Evolutionary conservation across 2,329 filamentous ascomycete species (phyloP), one percentile per base, ranked within the genome.

Genomic region (Furcasterigmium furcatum): DNA sequence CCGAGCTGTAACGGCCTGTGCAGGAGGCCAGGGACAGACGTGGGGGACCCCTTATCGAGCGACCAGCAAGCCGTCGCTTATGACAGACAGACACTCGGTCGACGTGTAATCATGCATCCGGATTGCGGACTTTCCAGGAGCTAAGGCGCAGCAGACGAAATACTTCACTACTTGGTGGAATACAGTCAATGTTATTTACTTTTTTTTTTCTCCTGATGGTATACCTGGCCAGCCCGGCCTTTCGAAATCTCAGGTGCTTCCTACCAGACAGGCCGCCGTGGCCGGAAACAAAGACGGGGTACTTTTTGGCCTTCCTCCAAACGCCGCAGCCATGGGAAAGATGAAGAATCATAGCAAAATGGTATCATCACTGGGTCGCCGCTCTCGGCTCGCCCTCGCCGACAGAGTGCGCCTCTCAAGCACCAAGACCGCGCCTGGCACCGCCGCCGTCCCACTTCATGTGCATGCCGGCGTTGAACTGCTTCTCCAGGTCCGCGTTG

Each of bases 401-500:
- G 16, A 36, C 38, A 46, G n/a, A 16, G 24, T 47, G 47, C 38
- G 51, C 38, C 18, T 16, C 12, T 39, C 8, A 39, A 9, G 76
- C 77, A 18, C 78, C 78, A 10, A 82, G 67, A 3, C 79, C 79
- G 39, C 67, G 72, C 47, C 70, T 70, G 56, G 74, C 72, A 29
- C 69, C 68, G 21, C 70, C 69, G 18, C 64, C 66, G 38, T 78
- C 77, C 24, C 72, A 67, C 64, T 82, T 82, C 65, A 74, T 72
- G 55, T 69, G 71, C 61, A 82, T 78, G 22, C 79, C 78, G 9
- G 64, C 63, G 49, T 80, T 72, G 49, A 77, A 83, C 54, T 83
- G 79, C 48, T 69, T 70, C 60, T 80, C 76, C 19, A 83, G 70
- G 38, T 80, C 76, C 22, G 68, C 66, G 51, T 79, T 72, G 24